phyloP scores from a whole-genome alignment of 2,329 filamentous ascomycete species.

The Fusarium hostae region DNA sequence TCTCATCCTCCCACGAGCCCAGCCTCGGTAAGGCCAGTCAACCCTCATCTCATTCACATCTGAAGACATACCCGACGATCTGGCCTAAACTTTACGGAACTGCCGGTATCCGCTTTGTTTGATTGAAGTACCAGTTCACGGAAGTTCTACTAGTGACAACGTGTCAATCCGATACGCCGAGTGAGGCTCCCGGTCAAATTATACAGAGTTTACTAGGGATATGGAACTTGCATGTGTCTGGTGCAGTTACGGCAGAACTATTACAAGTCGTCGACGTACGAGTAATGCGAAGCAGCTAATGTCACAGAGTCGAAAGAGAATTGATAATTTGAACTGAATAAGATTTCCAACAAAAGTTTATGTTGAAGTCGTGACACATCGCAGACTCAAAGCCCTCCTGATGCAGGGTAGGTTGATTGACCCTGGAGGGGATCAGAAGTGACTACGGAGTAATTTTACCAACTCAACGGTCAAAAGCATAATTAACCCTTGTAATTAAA shows the following conservation, averaged over 20 bases:
- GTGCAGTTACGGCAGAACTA: background rate
- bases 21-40: background rate
- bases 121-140: background rate
- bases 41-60: background rate
- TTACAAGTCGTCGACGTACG: background rate
- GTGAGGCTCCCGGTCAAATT: background rate
- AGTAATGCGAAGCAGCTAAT: background rate
- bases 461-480: background rate
- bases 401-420: background rate
- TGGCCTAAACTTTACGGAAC: background rate
- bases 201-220: background rate
- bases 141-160: background rate
- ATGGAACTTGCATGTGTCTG: background rate
- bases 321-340: background rate
- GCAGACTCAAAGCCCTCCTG: no score
- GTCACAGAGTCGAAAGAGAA: background rate
- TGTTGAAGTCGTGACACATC: background rate
- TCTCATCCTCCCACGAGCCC: background rate
- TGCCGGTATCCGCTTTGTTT: background rate
- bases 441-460: background rate
- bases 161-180: background rate
- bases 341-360: background rate
- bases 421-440: background rate
- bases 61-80: background rate
- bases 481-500: background rate